Base-by-base conservation (phyloP, 305 asterid genomes). In the Fraxinus floribunda region DNA sequence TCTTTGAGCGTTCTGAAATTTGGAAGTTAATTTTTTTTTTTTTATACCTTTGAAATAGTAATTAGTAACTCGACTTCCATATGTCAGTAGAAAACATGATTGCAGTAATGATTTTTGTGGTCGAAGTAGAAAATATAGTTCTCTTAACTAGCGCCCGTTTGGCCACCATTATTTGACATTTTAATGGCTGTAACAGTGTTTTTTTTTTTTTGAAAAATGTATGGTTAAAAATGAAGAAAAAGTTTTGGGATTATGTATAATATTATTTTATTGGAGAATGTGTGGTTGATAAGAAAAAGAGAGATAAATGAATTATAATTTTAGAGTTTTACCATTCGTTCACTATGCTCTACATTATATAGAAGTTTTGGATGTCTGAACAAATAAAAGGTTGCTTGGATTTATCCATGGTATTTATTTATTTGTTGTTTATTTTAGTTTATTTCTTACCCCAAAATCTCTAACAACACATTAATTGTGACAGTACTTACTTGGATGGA, bases 401-500 rank as follows among this genome's bases (percentile, higher is more conserved):
- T 44, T 44, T 44, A 44, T 49, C 20, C 60, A 15, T 15, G 20
- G 60, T 41, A 38, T 9, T 41, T 41, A 41, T 41, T 2, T 41
- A 11, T 46, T 46, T 10, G 0, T 41, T 46, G 5, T 46, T 46
- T 44, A 44, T 1, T 13, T 13, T 49, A 3, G 7, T 49, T 49
- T 49, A 49, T 15, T 49, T 49, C 20, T 49, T 49, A 49, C 5
- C 2, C 57, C 60, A 49, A 49, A 49, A 49, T 49, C 20, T 3
- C 8, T 6, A 55, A 55, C 62, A 52, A 4, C 10, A 55, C 24
- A 55, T 55, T 55, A 55, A 26, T 71, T 0, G 29, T 20, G 81
- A 64, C 80, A 88, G 91, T 81, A 80, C 84, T 44, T 88, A 88
- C 78, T 3, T 57, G 83, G 86, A 84, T 74, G 83, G 83, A 49